These are phyloP conservation scores for Ceratobasidium sp. DNA, from an alignment of 1,284 basidiomycete genomes.

Conservation along the genomic window DNA sequence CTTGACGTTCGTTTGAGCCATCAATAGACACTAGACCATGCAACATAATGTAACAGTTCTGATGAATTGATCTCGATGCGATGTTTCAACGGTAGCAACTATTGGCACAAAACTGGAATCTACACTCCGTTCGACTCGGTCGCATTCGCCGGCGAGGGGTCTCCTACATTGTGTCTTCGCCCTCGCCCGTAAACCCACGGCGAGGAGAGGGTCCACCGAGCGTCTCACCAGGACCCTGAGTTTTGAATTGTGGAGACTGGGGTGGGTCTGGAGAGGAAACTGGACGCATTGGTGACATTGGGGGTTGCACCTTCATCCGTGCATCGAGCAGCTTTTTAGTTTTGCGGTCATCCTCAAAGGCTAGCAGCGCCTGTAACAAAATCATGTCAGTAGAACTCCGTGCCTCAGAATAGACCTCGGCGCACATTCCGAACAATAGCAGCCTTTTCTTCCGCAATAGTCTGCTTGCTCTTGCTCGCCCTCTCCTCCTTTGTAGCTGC, in stretches of 20 bases:
- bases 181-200: slow-evolving; percentile 24
- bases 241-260: slow-evolving; percentile 14
- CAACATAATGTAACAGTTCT: background rate
- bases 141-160: background rate
- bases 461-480: slow-evolving; percentile 59
- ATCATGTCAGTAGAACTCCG: background rate
- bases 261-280: background rate
- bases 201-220: slow-evolving; percentile 24
- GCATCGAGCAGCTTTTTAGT: slow-evolving; percentile 64
- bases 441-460: slow-evolving; percentile 67
- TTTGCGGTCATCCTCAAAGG: slow-evolving; percentile 78
- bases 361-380: slow-evolving; percentile 69
- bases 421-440: slow-evolving; percentile 66
- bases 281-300: background rate
- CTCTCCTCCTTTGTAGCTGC: slow-evolving; percentile 67
- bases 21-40: slow-evolving; percentile 8
- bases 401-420: slow-evolving; percentile 13
- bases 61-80: background rate
- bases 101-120: slow-evolving; percentile 4
- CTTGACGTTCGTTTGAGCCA: slow-evolving; percentile 21
- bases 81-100: background rate
- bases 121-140: background rate
- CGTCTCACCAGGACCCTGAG: slow-evolving; percentile 16
- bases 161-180: slow-evolving; percentile 6
- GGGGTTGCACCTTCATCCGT: slow-evolving; percentile 64